These are phyloP conservation scores for Chlorella sp. DNA, from an alignment of 139 green algal genomes.

Conservation along the genomic window DNA sequence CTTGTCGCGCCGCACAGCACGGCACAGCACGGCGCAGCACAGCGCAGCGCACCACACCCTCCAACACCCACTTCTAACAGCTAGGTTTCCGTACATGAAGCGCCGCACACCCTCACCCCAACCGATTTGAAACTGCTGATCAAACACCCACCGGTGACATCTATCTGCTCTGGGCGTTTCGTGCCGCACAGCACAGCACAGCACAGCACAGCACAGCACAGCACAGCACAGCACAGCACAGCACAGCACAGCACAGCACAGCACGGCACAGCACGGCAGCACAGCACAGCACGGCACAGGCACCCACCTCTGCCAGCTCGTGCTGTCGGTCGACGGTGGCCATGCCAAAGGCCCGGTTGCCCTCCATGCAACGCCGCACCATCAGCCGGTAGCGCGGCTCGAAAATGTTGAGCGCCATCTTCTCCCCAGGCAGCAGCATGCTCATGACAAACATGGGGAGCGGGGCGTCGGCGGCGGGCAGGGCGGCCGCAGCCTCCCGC, in stretches of 20 bases:
- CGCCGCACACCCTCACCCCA: too few species aligned
- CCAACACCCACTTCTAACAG: too few species aligned
- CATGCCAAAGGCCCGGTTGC: constrained; percentile 75
- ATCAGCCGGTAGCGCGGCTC: constrained; percentile 94
- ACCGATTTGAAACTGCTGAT: too few species aligned
- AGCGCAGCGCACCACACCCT: too few species aligned
- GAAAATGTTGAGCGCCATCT: constrained; percentile 95
- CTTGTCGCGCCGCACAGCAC: too few species aligned
- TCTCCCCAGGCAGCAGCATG: constrained; percentile 83
- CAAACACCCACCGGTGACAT: too few species aligned
- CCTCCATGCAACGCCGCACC: constrained; percentile 85
- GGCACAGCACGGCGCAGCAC: too few species aligned
- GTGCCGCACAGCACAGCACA: not conserved
- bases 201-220: not conserved
- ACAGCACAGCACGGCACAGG: not conserved
- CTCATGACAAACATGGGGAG: constrained; percentile 95
- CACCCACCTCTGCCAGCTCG: constrained; percentile 26
- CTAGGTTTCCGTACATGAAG: constrained; percentile 73
- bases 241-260: not conserved
- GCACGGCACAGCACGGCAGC: not conserved
- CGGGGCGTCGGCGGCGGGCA: constrained; percentile 2
- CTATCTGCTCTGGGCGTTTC: too few species aligned
- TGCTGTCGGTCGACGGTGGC: constrained; percentile 42
- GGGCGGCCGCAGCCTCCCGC: constrained; percentile 12
- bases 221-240: too few species aligned